Evolutionary conservation across 208 protist genomes (phyloP).

Genomic region (Porcisia deanei): DNA sequence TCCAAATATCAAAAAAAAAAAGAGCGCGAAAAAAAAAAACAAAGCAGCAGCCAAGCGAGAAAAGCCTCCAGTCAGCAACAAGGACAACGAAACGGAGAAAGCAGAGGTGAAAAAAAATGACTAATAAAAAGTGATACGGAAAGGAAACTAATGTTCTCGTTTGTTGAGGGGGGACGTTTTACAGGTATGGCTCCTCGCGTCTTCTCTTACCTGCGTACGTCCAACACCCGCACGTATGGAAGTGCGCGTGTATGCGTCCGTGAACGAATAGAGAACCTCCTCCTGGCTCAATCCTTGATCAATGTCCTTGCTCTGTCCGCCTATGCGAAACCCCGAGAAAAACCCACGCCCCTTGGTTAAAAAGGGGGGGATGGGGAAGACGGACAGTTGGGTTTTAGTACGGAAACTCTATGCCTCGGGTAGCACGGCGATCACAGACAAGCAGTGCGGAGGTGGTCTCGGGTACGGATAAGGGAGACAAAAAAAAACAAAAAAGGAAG

Average conservation of each 20-base stretch:
- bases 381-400: background rate
- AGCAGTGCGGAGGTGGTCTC: background rate
- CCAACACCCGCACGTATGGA: background rate
- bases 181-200: background rate
- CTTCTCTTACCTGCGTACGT: background rate
- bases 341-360: background rate
- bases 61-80: background rate
- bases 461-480: background rate
- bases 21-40: background rate
- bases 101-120: background rate
- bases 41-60: slow-evolving; percentile 1
- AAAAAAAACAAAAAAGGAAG: background rate
- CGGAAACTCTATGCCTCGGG: background rate
- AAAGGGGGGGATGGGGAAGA: background rate
- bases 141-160: background rate
- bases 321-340: background rate
- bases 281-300: background rate
- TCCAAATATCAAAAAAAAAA: background rate
- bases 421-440: background rate
- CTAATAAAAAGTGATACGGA: background rate
- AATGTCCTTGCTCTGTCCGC: background rate
- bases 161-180: background rate
- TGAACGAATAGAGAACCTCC: background rate
- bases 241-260: background rate
- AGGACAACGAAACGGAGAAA: background rate